phyloP scores from a whole-genome alignment of 495 filamentous ascomycete genomes.

The Cercophora samala region DNA sequence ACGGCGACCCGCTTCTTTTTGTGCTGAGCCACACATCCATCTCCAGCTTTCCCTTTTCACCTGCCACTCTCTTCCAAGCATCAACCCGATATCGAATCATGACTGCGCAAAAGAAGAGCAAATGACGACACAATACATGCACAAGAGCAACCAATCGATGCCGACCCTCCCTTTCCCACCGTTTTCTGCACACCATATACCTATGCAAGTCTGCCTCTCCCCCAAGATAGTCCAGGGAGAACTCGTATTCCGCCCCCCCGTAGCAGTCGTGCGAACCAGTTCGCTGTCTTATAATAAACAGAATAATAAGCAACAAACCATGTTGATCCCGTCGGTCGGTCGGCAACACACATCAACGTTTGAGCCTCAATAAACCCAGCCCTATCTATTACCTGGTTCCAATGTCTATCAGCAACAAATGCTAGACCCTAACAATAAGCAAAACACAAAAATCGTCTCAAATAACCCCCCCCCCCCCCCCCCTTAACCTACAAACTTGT shows the following conservation, averaged over 20 bases:
- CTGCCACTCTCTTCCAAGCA: background rate
- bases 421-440: too few relatives aligned
- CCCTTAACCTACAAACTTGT: too few relatives aligned
- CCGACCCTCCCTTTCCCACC: background rate
- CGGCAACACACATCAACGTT: background rate
- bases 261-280: background rate
- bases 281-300: background rate
- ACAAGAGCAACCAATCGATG: background rate
- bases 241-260: background rate
- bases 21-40: background rate
- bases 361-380: too few relatives aligned
- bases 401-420: too few relatives aligned
- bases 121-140: background rate
- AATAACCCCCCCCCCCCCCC: too few relatives aligned
- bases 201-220: background rate
- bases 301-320: background rate
- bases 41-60: background rate
- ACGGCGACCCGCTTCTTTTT: background rate
- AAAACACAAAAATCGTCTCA: too few relatives aligned
- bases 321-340: background rate
- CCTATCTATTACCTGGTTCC: too few relatives aligned
- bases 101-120: background rate
- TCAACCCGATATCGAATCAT: background rate
- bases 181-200: too few relatives aligned
- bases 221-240: background rate